Percentiles rank a stretch among this genome's conserved stretches.
phyloP scores from a whole-genome alignment of 1,284 basidiomycete genomes.

The Xerocomus nothofagi region DNA sequence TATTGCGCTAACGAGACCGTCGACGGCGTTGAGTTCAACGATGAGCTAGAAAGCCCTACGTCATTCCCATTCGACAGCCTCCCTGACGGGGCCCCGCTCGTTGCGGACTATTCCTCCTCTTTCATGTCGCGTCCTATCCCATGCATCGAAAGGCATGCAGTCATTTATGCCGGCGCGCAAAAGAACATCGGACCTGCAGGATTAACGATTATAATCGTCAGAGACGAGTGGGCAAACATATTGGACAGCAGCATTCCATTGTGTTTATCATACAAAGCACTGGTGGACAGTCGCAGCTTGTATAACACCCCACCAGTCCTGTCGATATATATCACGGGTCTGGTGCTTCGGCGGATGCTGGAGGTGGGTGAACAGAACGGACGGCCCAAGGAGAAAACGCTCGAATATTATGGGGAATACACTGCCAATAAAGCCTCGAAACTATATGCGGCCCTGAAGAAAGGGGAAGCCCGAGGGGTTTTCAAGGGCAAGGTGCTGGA shows the following conservation, averaged over 20 bases:
- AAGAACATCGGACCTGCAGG: conserved; percentile 98
- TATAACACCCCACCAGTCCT: conserved; percentile 97
- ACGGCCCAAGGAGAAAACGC: conserved; percentile 54
- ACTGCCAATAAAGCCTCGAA: conserved; percentile 75
- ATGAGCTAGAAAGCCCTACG: conserved; percentile 48
- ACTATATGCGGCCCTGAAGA: conserved; percentile 71
- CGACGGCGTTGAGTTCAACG: conserved; percentile 89
- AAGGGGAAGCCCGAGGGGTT: conserved; percentile 69
- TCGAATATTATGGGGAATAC: conserved; percentile 64
- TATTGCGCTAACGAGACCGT: conserved; percentile 99
- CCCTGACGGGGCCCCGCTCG: conserved; percentile 69
- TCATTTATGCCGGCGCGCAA: conserved; percentile 98
- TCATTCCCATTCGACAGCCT: conserved; percentile 89
- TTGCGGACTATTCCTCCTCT: conserved; percentile 95
- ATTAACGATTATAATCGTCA: conserved; percentile 89
- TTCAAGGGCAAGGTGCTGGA: conserved; percentile 69
- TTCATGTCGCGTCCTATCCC: conserved; percentile 97
- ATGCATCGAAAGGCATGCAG: conserved; percentile 81
- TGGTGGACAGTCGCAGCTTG: conserved; percentile 75
- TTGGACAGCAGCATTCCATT: conserved; percentile 79
- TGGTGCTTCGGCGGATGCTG: conserved; percentile 79
- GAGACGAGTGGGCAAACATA: conserved; percentile 76
- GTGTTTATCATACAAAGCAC: conserved; percentile 84
- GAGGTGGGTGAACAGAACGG: conserved; percentile 30
- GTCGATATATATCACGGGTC: conserved; percentile 87